Evolutionary conservation across 2,329 filamentous ascomycete genomes (phyloP).

Genomic region (Cytospora mali): DNA sequence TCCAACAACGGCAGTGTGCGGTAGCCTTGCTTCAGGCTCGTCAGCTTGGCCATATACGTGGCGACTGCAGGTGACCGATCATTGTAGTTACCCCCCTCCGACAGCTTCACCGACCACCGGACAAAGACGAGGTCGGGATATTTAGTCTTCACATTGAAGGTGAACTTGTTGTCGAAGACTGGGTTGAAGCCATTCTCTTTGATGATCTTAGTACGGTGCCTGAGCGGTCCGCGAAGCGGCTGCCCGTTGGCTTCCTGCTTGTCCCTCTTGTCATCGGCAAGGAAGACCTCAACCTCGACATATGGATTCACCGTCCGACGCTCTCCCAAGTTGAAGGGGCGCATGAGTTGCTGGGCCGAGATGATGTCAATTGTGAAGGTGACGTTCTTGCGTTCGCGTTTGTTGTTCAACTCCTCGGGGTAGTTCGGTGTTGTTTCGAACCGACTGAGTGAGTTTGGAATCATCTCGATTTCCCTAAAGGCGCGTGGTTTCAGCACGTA

Average conservation of each 20-base stretch:
- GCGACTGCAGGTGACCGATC: conserved; percentile 70
- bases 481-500: conserved; percentile 93
- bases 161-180: conserved; percentile 77
- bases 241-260: conserved; percentile 66
- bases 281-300: conserved; percentile 91
- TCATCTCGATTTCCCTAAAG: conserved; percentile 70
- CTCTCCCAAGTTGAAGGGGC: conserved; percentile 60
- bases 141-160: conserved; percentile 86
- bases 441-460: conserved; percentile 17
- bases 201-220: conserved; percentile 78
- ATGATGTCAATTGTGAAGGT: conserved; percentile 86
- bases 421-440: conserved; percentile 50
- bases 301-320: conserved; percentile 82
- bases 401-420: conserved; percentile 57
- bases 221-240: conserved; percentile 62
- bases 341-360: conserved; percentile 92
- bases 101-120: conserved; percentile 88
- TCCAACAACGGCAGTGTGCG: conserved; percentile 90
- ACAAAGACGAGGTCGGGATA: conserved; percentile 93
- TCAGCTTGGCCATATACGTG: conserved; percentile 90
- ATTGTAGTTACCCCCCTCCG: conserved; percentile 72
- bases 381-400: conserved; percentile 79
- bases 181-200: conserved; percentile 94
- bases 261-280: conserved; percentile 90
- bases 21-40: conserved; percentile 86